Evolutionary conservation across 345 rosid species (phyloP).

Genomic region (Cardiospermum halicacabum): DNA sequence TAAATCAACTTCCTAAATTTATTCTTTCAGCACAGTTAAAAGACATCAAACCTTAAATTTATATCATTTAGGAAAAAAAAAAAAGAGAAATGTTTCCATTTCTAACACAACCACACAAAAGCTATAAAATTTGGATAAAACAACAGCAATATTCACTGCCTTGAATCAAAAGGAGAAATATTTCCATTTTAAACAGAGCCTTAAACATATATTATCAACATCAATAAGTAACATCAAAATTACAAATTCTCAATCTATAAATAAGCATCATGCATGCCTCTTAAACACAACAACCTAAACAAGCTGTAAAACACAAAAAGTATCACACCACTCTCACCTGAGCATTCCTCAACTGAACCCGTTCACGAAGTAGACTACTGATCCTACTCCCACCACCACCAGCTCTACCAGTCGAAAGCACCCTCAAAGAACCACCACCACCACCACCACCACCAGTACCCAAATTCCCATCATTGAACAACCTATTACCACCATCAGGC

Average conservation of each 20-base stretch:
- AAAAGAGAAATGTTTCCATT: not conserved
- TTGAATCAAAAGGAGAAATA: too few relatives aligned
- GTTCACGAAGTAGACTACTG: conserved; percentile 37
- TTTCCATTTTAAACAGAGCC: too few relatives aligned
- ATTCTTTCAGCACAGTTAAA: not conserved
- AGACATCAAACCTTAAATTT: not conserved
- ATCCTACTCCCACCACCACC: conserved; percentile 22
- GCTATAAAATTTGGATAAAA: too few relatives aligned
- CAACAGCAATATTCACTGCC: too few relatives aligned
- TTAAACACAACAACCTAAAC: not conserved
- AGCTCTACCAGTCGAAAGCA: conserved; percentile 31
- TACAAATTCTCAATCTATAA: not conserved
- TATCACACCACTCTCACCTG: conserved; percentile 16
- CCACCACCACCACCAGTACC: too few relatives aligned
- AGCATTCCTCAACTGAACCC: conserved; percentile 42
- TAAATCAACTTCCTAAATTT: conserved; percentile 2
- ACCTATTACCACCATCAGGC: conserved; percentile 39
- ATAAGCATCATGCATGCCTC: not conserved
- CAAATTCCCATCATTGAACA: conserved; percentile 51
- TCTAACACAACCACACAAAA: conserved; percentile 1
- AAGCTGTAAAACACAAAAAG: not conserved
- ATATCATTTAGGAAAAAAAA: not conserved
- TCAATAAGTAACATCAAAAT: conserved; percentile 8
- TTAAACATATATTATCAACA: conserved; percentile 1
- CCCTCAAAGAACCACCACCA: conserved; percentile 18